Evolutionary conservation across 78 protist species (phyloP).

Genomic region (Parvularia atlantis): DNA sequence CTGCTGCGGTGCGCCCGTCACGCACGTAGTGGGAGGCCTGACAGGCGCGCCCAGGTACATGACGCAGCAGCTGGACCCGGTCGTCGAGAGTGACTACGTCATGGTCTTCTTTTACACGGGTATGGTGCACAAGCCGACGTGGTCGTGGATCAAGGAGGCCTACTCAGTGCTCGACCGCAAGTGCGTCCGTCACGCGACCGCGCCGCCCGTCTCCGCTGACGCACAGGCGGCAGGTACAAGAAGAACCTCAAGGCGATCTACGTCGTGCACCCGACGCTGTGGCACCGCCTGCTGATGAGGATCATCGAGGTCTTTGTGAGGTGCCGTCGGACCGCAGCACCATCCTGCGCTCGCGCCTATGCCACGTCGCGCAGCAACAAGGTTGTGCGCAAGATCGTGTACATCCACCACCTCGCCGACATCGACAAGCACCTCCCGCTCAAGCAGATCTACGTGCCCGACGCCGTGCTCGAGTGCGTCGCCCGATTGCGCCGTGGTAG

Average conservation of each 20-base stretch:
- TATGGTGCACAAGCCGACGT: slow-evolving; percentile 9
- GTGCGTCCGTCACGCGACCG: not conserved
- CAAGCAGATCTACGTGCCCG: no score
- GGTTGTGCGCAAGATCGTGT: not conserved
- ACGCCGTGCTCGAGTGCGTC: no score
- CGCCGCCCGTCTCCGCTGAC: no score
- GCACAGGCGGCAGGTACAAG: slow-evolving; percentile 26
- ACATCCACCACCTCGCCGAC: slow-evolving; percentile 21
- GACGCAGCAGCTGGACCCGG: not conserved
- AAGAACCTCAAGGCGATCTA: slow-evolving; percentile 59
- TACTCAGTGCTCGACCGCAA: slow-evolving; percentile 42
- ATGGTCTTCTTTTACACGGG: slow-evolving; percentile 5
- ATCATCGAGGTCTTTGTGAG: slow-evolving; percentile 39
- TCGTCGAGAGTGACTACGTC: slow-evolving; percentile 8
- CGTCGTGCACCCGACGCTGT: slow-evolving; percentile 47
- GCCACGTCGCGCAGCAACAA: not conserved
- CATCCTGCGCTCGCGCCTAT: slow-evolving; percentile 29
- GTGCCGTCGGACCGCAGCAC: not conserved
- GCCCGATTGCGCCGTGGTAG: no score
- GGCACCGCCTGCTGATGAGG: slow-evolving; percentile 30
- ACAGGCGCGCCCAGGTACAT: not conserved
- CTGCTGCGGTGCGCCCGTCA: no score
- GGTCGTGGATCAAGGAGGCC: slow-evolving; percentile 36
- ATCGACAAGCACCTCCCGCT: no score
- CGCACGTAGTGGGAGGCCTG: no score